Evolutionary conservation across 2,329 filamentous ascomycete genomes (phyloP), one percentile per base, ranked within the genome.

Genomic region (Ceratocystis cubensis): DNA sequence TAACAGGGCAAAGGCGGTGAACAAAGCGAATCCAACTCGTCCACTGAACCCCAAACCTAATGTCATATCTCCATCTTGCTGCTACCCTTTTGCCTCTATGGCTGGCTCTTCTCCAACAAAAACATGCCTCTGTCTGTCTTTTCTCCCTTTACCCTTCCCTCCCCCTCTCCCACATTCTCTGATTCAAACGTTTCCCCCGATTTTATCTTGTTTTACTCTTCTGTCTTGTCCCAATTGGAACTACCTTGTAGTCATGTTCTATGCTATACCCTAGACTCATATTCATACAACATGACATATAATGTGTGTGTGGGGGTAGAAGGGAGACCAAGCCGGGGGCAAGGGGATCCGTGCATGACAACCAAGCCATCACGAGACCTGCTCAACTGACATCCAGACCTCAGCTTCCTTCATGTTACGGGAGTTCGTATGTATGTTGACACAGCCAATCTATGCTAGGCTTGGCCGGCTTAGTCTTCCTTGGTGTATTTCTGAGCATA

Each of bases 351-450:
- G 53, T 57, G 53, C 53, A 57, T 57, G 22, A 57, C 22, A 57
- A 57, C 22, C 53, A 30, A 30, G 53, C 5, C 53, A 22, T 57
- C 53, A 57, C 53, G 53, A 57, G 53, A 57, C 53, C 46, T 50
- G 46, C 46, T 22, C 46, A 20, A 50, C 46, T 20, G 17, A 50
- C 17, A 10, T n/a, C 4, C 73, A 56, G 71, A 71, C 3, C 70
- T 76, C 66, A 72, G 74, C 65, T 69, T 70, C 8, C 46, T 20
- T 70, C 69, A 37, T 71, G 70, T 63, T 65, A 73, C 61, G 8
- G 10, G 8, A 37, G 33, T 17, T 57, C 13, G 53, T 57, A 30
- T 57, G 22, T 50, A 22, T 50, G n/a, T 50, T 6, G 46, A n/a
- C 46, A 37, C 33, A 37, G 8, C 33, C 10, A 37, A 37, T 37